Conservation (phyloP, 495 filamentous ascomycete species). For the Xylaria longipes region DNA sequence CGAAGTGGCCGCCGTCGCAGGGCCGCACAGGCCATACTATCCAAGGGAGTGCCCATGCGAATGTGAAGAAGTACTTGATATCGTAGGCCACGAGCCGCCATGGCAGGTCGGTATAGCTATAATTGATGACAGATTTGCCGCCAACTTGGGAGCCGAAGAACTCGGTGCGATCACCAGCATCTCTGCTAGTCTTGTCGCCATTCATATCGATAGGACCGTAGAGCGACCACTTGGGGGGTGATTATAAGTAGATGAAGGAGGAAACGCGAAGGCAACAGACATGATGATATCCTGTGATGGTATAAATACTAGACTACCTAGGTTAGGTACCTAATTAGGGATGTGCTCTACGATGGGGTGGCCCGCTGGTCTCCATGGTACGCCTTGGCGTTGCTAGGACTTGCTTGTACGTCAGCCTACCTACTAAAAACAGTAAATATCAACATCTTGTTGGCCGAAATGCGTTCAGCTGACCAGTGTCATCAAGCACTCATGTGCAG, state of each 20-base stretch:
- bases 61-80: constrained; percentile 58
- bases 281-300: background rate
- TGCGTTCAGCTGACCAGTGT: constrained; percentile 17
- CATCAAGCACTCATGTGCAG: background rate
- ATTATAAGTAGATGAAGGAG: background rate
- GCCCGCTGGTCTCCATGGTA: background rate
- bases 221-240: background rate
- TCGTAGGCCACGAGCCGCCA: constrained; percentile 61
- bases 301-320: constrained; percentile 11
- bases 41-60: constrained; percentile 57
- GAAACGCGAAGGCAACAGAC: background rate
- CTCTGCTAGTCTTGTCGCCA: background rate
- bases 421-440: constrained; percentile 12
- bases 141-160: constrained; percentile 62
- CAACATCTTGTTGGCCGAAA: constrained; percentile 1
- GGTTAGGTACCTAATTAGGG: background rate
- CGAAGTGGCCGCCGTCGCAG: constrained; percentile 55
- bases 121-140: constrained; percentile 53
- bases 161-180: constrained; percentile 37
- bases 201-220: background rate
- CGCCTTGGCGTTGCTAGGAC: constrained; percentile 11
- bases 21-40: constrained; percentile 61
- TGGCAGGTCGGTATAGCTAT: constrained; percentile 67
- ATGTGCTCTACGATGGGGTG: background rate
- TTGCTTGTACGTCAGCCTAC: background rate